Base-by-base conservation (phyloP, 2,329 filamentous ascomycete genomes). In the Talaromyces verruculosus region DNA sequence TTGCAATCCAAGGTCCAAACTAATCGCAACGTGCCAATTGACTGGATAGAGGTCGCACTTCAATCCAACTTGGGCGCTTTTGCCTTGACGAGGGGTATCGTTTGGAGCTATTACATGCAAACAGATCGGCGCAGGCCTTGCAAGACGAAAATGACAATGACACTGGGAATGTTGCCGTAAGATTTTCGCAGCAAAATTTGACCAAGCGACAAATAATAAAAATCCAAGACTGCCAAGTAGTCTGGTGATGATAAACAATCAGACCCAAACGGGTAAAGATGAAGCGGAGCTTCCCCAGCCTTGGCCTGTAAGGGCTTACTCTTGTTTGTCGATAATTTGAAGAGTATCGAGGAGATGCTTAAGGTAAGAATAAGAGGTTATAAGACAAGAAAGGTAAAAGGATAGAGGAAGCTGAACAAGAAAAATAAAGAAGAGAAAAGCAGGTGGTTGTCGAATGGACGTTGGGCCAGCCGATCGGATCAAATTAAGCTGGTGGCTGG, bases 381-480 rank as follows among this genome's bases (percentile, higher is more conserved):
- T 5, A 55, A 33, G 0, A 35, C 4, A 55, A n/a, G 30, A 19
- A 35, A 63, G 33, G 13, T n/a, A 19, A 11, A n/a, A 64, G 7
- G 25, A 28, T 28, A 15, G 22, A 33, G 15, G 30, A 49, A 47
- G 41, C 4, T 15, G 25, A n/a, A 49, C 13, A 59, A 51, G 39
- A 59, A 47, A 25, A 39, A 30, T 53, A 63, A 41, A 61, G 68
- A 70, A 71, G 69, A 67, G 63, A 69, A 71, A 73, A 69, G 65
- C 68, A 67, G 74, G 73, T 74, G 72, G 74, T 57, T 57, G 51
- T 55, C 72, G 73, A 71, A 35, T 37, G 11, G 43, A 51, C 22
- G n/a, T 35, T 57, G 51, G 49, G 51, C 53, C 45, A 63, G 35
- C 35, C 33, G 47, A 41, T 55, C 45, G 61, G 61, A 51, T 63